Base-by-base conservation (phyloP, 2,329 filamentous ascomycete genomes). In the Stagonosporopsis rhizophila region DNA sequence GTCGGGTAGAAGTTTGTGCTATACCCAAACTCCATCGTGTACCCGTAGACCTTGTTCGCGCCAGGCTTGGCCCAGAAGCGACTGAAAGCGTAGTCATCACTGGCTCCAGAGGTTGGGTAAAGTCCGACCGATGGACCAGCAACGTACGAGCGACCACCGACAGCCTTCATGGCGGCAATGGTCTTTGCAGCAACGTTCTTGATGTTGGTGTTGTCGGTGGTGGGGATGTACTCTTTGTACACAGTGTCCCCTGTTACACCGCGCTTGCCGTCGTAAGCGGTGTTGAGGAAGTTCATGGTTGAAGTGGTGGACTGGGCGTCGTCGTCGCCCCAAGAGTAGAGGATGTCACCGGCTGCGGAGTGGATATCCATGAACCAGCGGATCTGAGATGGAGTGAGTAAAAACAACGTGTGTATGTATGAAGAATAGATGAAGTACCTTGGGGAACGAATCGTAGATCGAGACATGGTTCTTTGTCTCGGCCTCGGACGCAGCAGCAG, bases 291-390 rank as follows among this genome's bases (percentile, higher is more conserved):
- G 72, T 79, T 85, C 77, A 83, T 81, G 44, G 63, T 64, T 0
- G 78, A 66, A 41, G 78, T 76, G 0, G 69, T 76, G 47, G 72
- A 73, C 70, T 86, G 84, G 53, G 80, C 75, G 42, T 81, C 77
- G 60, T 86, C 83, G 59, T 83, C 81, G 20, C 84, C 84, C 84
- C 84, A 87, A 51, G 76, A 79, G 71, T 85, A 86, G 14, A 87
- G 71, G 17, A 87, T 75, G 28, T 80, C 75, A 2, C 81, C 82
- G 0, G 78, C 76, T 25, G 77, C 82, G 1, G 83, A 85, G 76
- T 87, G 85, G 40, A 87, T 76, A 60, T 87, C 85, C 56, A 86
- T 73, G 68, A 84, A 85, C 83, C 83, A 87, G 25, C 80, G 77
- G 41, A 87, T 72, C 40, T 56, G 23, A 4, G 8, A 2, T 2